These are phyloP conservation scores for Plectranthus barbatus DNA, from an alignment of 257 asterid genomes.

Conservation along the genomic window DNA sequence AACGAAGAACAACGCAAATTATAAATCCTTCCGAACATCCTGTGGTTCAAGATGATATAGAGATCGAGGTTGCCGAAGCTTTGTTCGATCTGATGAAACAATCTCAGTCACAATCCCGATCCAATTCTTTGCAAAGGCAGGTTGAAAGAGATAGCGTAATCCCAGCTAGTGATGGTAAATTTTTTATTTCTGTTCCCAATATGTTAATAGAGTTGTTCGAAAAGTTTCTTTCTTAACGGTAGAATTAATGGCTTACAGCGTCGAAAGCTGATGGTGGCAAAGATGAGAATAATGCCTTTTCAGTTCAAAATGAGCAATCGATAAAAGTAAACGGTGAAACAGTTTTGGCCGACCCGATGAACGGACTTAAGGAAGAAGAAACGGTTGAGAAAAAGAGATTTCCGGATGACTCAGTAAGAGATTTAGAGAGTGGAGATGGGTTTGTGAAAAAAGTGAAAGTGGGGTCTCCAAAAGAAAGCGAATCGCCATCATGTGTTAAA, in stretches of 20 bases:
- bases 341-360: conserved; percentile 23
- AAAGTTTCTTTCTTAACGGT: conserved; percentile 16
- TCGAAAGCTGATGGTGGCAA: conserved; percentile 28
- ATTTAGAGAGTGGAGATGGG: conserved; percentile 26
- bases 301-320: conserved; percentile 27
- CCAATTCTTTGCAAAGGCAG: conserved; percentile 20
- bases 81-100: conserved; percentile 65
- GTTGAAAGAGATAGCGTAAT: conserved; percentile 17
- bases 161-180: conserved; percentile 21
- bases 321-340: conserved; percentile 21
- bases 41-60: conserved; percentile 41
- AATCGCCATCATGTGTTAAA: conserved; percentile 41
- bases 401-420: conserved; percentile 27
- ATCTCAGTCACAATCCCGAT: conserved; percentile 29
- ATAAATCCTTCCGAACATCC: conserved; percentile 21
- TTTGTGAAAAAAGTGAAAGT: conserved; percentile 30
- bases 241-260: conserved; percentile 39
- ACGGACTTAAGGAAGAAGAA: conserved; percentile 18
- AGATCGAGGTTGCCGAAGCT: conserved; percentile 72
- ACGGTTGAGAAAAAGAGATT: conserved; percentile 30
- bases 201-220: not conserved
- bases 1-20: conserved; percentile 23
- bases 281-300: conserved; percentile 26
- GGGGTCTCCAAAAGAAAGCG: conserved; percentile 40
- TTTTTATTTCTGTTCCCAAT: not conserved